A percentile compares a stretch with the other conserved stretches of the same genome.
Evolutionary conservation across 106 monocot species (phyloP).

Genomic region (Acanthochlamys bracteata): DNA sequence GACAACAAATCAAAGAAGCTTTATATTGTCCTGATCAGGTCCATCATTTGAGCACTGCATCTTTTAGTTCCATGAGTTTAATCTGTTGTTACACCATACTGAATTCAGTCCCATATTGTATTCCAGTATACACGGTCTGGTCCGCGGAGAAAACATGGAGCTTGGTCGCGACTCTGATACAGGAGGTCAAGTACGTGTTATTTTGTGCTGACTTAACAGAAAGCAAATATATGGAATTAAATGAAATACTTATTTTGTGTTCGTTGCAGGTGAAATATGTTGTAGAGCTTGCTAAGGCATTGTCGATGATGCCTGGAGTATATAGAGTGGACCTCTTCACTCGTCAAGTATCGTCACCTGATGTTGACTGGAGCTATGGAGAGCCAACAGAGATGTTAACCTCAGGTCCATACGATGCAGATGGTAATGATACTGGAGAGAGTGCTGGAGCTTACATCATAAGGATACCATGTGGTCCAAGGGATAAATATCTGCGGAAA

Average conservation of each 20-base stretch:
- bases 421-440: slow-evolving; percentile 70
- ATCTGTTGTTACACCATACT: too few relatives aligned
- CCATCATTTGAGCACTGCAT: not conserved
- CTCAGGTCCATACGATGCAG: slow-evolving; percentile 54
- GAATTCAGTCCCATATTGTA: slow-evolving; percentile 2
- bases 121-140: slow-evolving; percentile 79
- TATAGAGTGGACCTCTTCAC: slow-evolving; percentile 92
- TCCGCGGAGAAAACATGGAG: slow-evolving; percentile 98
- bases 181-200: slow-evolving; percentile 60
- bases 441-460: slow-evolving; percentile 86
- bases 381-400: slow-evolving; percentile 94
- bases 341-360: slow-evolving; percentile 79
- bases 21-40: slow-evolving; percentile 90
- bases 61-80: too few relatives aligned
- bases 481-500: slow-evolving; percentile 67
- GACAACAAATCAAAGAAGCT: slow-evolving; percentile 85
- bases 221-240: not conserved
- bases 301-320: slow-evolving; percentile 89
- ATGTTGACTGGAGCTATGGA: slow-evolving; percentile 96
- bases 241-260: not conserved
- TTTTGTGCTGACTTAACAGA: too few relatives aligned
- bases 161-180: slow-evolving; percentile 89
- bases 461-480: slow-evolving; percentile 74
- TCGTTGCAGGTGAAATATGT: slow-evolving; percentile 81
- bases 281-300: slow-evolving; percentile 82